Conservation (phyloP, 495 filamentous ascomycete species). For the Xylaria sp. region DNA sequence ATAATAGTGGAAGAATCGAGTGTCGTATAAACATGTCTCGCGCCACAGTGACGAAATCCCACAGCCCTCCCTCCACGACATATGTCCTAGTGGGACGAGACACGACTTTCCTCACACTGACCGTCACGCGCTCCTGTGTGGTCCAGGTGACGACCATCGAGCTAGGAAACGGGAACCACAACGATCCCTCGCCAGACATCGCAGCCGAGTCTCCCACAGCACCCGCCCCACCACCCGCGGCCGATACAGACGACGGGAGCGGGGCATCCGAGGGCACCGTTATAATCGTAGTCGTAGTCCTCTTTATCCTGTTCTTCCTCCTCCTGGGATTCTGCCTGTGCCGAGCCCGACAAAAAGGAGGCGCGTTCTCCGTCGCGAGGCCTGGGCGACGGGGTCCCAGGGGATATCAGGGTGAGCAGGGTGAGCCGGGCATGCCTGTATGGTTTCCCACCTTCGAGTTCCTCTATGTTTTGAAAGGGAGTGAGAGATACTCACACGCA, state of each 20-base stretch:
- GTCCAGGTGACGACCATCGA: constrained; percentile 19
- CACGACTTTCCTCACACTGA: constrained; percentile 17
- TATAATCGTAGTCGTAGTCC: constrained; percentile 21
- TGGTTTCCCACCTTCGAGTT: not conserved
- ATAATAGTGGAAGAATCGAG: not conserved
- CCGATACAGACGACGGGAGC: not conserved
- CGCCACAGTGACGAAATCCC: not conserved
- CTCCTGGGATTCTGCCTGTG: constrained; percentile 1
- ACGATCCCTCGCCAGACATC: not conserved
- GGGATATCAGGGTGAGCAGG: constrained; percentile 7
- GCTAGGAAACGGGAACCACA: constrained; percentile 16
- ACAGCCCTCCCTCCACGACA: too few species aligned
- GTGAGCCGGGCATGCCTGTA: not conserved
- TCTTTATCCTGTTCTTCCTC: constrained; percentile 21
- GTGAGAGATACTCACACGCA: not conserved
- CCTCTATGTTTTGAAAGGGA: not conserved
- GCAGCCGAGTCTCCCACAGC: not conserved
- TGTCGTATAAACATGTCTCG: not conserved
- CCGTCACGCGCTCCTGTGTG: constrained; percentile 4
- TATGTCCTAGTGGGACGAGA: not conserved
- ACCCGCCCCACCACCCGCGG: not conserved
- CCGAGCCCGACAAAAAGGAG: not conserved
- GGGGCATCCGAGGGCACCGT: not conserved
- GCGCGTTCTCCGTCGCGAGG: not conserved
- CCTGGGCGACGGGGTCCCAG: constrained; percentile 8